These are phyloP conservation scores for Byssothecium circinans DNA, from an alignment of 2,329 filamentous ascomycete species.

Conservation along the genomic window DNA sequence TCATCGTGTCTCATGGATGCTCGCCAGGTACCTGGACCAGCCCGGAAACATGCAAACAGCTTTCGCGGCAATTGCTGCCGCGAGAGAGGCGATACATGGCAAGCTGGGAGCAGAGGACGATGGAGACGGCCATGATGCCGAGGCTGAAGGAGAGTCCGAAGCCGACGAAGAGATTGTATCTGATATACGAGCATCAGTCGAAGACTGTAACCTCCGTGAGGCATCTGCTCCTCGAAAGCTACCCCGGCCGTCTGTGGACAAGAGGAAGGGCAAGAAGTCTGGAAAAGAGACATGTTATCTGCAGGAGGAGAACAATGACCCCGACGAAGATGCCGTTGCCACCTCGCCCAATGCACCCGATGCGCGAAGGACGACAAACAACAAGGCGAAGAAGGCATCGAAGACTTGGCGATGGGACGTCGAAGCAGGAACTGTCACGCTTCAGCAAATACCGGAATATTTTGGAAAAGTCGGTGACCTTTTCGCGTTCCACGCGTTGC, in stretches of 20 bases:
- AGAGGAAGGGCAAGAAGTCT: neutral
- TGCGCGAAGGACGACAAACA: neutral
- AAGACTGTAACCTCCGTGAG: too few relatives aligned
- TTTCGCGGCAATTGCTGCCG: conserved; percentile 12
- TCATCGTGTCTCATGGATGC: conserved; percentile 19
- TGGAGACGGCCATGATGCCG: too few relatives aligned
- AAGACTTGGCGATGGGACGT: conserved; percentile 26
- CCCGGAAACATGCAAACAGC: conserved; percentile 14
- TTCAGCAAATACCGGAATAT: conserved; percentile 1
- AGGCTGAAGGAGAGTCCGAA: too few relatives aligned
- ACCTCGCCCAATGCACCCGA: neutral
- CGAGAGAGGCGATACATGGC: conserved; percentile 15
- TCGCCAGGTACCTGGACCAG: conserved; percentile 21
- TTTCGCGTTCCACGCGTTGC: conserved; percentile 30
- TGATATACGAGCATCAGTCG: too few relatives aligned
- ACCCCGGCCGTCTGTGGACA: neutral
- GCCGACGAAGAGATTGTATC: too few relatives aligned
- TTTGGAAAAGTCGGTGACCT: conserved; percentile 23
- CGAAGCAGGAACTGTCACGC: conserved; percentile 1
- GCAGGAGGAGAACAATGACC: neutral
- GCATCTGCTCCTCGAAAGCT: neutral
- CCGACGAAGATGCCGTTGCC: neutral
- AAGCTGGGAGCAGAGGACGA: neutral
- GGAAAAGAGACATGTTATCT: neutral
- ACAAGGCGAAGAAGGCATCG: conserved; percentile 18